Evolutionary conservation across 768 basidiomycete genomes (phyloP).

Genomic region (Boletus rufocinnamomeus): DNA sequence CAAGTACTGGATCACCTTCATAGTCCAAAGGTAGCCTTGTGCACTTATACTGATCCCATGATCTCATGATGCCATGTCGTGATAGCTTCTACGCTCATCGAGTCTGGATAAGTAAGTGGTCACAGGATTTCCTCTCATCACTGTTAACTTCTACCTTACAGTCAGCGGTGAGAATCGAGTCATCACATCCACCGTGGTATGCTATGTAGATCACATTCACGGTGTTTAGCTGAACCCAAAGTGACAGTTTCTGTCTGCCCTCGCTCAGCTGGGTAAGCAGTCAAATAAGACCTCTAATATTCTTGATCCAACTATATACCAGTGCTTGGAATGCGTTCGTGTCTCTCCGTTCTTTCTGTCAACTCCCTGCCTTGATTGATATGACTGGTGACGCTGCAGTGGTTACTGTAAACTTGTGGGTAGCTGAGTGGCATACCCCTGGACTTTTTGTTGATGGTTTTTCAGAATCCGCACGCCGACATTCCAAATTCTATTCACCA

Average conservation of each 20-base stretch:
- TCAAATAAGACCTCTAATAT: background rate
- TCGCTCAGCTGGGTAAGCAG: conserved; percentile 17
- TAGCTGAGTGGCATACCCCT: background rate
- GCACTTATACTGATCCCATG: no score
- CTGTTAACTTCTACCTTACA: background rate
- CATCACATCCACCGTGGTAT: background rate
- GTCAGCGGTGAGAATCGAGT: background rate
- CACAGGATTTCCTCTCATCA: background rate
- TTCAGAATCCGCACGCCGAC: conserved; percentile 15
- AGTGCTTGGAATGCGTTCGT: background rate
- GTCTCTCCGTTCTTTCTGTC: background rate
- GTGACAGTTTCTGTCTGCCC: conserved; percentile 6
- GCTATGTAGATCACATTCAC: background rate
- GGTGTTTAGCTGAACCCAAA: conserved; percentile 1
- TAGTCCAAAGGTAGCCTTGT: no score
- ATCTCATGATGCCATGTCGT: no score
- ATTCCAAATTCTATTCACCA: background rate
- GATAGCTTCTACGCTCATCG: no score
- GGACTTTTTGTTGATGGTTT: background rate
- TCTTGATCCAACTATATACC: background rate
- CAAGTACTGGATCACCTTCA: no score
- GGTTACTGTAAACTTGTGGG: background rate
- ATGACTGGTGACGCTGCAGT: background rate
- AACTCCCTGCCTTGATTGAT: background rate
- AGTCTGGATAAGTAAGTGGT: background rate